Conservation (phyloP, 495 filamentous ascomycete species). For the Echria macrotheca region DNA sequence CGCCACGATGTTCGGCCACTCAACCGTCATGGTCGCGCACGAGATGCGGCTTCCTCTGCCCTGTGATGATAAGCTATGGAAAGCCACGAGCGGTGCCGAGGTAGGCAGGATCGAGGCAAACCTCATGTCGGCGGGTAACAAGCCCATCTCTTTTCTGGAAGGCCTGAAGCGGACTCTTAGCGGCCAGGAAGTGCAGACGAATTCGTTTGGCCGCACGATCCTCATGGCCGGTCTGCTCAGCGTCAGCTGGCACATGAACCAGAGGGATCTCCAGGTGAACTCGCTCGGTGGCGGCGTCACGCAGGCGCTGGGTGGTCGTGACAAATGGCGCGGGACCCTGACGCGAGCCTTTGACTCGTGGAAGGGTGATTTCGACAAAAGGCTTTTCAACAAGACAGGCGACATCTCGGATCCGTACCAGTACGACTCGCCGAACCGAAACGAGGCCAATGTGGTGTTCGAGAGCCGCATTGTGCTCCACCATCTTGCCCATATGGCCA, state of each 20-base stretch:
- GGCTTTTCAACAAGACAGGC: constrained; percentile 46
- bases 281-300: constrained; percentile 69
- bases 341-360: constrained; percentile 91
- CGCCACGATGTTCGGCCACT: constrained; percentile 97
- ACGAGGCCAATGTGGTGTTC: constrained; percentile 72
- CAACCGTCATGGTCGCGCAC: constrained; percentile 93
- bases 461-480: constrained; percentile 86
- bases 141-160: constrained; percentile 84
- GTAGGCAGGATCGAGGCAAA: constrained; percentile 82
- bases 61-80: constrained; percentile 92
- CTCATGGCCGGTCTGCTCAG: constrained; percentile 92
- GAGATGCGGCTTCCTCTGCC: constrained; percentile 90
- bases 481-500: constrained; percentile 93
- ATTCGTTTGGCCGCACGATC: constrained; percentile 90
- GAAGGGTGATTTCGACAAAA: constrained; percentile 89
- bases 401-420: constrained; percentile 44
- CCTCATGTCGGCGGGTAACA: constrained; percentile 74
- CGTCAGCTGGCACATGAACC: constrained; percentile 97
- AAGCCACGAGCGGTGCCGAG: constrained; percentile 81
- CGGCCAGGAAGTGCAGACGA: constrained; percentile 80
- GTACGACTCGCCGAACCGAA: constrained; percentile 35
- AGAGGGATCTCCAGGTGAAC: constrained; percentile 89
- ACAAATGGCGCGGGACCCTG: constrained; percentile 87
- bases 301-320: constrained; percentile 78
- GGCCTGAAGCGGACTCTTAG: constrained; percentile 88